Percentiles rank a stretch among this genome's conserved stretches.
phyloP scores from a whole-genome alignment of 1,284 basidiomycete species.

The Afroboletus lepidellus region DNA sequence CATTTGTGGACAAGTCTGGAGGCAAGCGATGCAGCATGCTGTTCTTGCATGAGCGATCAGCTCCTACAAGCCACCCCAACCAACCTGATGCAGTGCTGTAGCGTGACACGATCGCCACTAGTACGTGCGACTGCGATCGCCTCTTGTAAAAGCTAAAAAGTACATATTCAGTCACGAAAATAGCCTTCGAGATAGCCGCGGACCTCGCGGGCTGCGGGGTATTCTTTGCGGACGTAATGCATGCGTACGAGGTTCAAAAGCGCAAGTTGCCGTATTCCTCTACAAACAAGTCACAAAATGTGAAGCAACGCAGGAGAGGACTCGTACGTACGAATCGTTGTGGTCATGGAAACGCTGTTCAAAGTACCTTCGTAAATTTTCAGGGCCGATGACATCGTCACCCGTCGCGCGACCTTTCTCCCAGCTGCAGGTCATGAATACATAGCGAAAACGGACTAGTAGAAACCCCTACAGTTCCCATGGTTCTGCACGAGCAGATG shows the following conservation, averaged over 20 bases:
- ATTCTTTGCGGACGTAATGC: conserved; percentile 70
- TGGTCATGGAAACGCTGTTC: conserved; percentile 78
- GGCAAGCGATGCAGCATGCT: conserved; percentile 73
- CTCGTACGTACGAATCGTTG: conserved; percentile 65
- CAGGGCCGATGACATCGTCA: conserved; percentile 65
- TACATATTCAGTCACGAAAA: conserved; percentile 3
- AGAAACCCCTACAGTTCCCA: conserved; percentile 53
- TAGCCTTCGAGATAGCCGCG: not conserved
- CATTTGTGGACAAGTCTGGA: conserved; percentile 33
- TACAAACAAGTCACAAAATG: conserved; percentile 30
- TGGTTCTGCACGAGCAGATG: conserved; percentile 58
- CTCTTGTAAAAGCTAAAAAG: conserved; percentile 61
- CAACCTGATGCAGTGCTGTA: conserved; percentile 78
- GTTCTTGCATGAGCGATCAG: conserved; percentile 14
- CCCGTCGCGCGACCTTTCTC: conserved; percentile 60
- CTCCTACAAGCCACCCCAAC: conserved; percentile 35
- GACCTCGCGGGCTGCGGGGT: conserved; percentile 66
- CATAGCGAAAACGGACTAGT: not conserved
- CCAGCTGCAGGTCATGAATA: conserved; percentile 46
- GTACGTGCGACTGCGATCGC: conserved; percentile 72
- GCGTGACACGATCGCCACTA: conserved; percentile 63
- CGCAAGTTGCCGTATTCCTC: conserved; percentile 75
- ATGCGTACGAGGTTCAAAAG: conserved; percentile 73
- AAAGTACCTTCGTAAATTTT: conserved; percentile 72
- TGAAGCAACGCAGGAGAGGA: not conserved